Percentiles rank a stretch among this genome's conserved stretches.
Evolutionary conservation across 768 basidiomycete species (phyloP).

Genomic region (Lanmaoa rubissima): DNA sequence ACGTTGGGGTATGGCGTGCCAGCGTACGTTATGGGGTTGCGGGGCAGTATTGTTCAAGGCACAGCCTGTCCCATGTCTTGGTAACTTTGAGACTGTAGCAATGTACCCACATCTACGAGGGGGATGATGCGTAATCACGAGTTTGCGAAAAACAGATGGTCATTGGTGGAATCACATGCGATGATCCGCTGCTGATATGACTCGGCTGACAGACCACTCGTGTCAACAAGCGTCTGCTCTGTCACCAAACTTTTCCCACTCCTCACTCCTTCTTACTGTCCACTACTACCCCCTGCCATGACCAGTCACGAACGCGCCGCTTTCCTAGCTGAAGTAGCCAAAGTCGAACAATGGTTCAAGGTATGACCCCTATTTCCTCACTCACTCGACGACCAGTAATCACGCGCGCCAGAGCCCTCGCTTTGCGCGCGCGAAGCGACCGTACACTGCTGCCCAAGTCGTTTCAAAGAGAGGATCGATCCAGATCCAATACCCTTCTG

Average conservation of each 20-base stretch:
- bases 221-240: neutral
- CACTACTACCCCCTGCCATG: slow-evolving; percentile 39
- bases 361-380: slow-evolving; percentile 41
- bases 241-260: neutral
- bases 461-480: slow-evolving; percentile 92
- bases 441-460: slow-evolving; percentile 91
- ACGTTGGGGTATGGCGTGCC: neutral
- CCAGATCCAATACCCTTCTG: slow-evolving; percentile 81
- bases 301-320: slow-evolving; percentile 55
- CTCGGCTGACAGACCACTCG: neutral
- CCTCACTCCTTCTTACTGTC: slow-evolving; percentile 17
- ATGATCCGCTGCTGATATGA: slow-evolving; percentile 28
- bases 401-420: slow-evolving; percentile 62
- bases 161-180: slow-evolving; percentile 25
- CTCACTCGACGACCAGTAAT: neutral
- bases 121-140: slow-evolving; percentile 29
- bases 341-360: slow-evolving; percentile 93
- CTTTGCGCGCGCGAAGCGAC: slow-evolving; percentile 82
- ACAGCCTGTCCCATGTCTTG: neutral
- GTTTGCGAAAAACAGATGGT: neutral
- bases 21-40: neutral
- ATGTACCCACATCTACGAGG: slow-evolving; percentile 1
- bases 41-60: neutral
- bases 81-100: too few species aligned
- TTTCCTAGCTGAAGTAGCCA: slow-evolving; percentile 79